Base-by-base conservation (phyloP, 202 grass and related monocot species). In the Zizania palustris region DNA sequence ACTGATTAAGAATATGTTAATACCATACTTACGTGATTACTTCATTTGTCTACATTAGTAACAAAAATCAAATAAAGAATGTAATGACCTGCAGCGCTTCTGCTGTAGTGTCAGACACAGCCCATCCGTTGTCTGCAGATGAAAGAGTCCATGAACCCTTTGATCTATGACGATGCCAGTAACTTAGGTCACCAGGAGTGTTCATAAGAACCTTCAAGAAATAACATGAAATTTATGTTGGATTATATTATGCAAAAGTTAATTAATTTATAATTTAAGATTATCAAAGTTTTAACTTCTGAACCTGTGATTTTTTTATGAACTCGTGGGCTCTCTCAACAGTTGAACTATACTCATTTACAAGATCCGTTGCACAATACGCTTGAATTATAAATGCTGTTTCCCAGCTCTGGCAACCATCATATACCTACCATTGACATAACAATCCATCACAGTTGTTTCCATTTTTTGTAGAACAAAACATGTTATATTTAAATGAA, bases 391-490 rank as follows among this genome's bases (percentile, higher is more conserved):
- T 69, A 0, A 92, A 78, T 64, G 86, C 46, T 22, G 86, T 58
- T 56, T 92, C 86, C 90, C 90, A 88, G 56, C 57, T 71, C 6
- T 92, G 86, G 60, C 76, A 85, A 7, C 79, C 83, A 72, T 86
- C 72, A 71, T 79, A 85, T 16, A 79, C 83, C 75, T 85, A 78
- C 28, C 19, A 16, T 79, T 36, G 19, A 60, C 35, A 48, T 14
- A 57, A n/a, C 41, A 42, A 34, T 3, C 48, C 33, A 64, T 21
- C 11, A 50, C 4, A 38, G 0, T 46, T 62, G 3, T 3, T 42
- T 14, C 7, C 0, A 15, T 0, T 41, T 15, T 65, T 42, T 65
- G 3, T 61, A 11, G 1, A 18, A n/a, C 49, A 15, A 16, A 5
- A 11, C 7, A 20, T 40, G 6, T 15, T 36, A 0, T 20, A 39